A percentile compares a stretch with the other conserved stretches of the same genome.
Conservation (phyloP, 2,329 filamentous ascomycete genomes). For the Pochonia chlamydosporia region DNA sequence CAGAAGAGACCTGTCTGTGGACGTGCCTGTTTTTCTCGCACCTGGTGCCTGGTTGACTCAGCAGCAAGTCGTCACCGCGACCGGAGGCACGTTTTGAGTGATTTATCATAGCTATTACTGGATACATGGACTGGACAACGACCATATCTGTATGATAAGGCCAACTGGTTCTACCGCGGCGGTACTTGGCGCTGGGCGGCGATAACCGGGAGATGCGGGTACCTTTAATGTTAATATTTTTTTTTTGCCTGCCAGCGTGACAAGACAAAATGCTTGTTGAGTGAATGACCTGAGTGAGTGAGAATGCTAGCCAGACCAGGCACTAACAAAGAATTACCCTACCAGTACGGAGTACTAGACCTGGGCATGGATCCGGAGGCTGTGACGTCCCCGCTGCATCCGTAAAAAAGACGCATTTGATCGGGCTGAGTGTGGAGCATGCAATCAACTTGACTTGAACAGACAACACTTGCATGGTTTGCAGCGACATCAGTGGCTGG, state of each 20-base stretch:
- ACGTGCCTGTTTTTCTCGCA: not conserved
- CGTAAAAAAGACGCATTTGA: conserved; percentile 27
- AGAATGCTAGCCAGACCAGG: no score
- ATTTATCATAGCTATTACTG: conserved; percentile 8
- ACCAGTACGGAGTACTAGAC: no score
- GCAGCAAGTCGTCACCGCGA: conserved; percentile 3
- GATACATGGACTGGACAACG: not conserved
- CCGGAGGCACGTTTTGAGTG: conserved; percentile 8
- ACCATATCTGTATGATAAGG: not conserved
- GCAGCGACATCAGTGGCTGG: not conserved
- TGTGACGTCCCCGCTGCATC: conserved; percentile 13
- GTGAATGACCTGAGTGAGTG: not conserved
- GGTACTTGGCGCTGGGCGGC: conserved; percentile 5
- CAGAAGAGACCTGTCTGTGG: not conserved
- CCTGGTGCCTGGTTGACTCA: conserved; percentile 1
- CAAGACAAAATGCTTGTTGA: no score
- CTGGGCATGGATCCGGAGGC: not conserved
- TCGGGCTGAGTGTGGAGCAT: conserved; percentile 5
- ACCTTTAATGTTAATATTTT: conserved; percentile 1
- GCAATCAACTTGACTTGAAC: no score
- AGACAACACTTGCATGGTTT: no score
- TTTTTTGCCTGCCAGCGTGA: not conserved
- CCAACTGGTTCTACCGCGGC: conserved; percentile 4
- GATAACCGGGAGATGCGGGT: conserved; percentile 3
- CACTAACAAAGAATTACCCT: no score